phyloP scores from a whole-genome alignment of 2,329 filamentous ascomycete genomes.

The Incumbomyces delicatus region DNA sequence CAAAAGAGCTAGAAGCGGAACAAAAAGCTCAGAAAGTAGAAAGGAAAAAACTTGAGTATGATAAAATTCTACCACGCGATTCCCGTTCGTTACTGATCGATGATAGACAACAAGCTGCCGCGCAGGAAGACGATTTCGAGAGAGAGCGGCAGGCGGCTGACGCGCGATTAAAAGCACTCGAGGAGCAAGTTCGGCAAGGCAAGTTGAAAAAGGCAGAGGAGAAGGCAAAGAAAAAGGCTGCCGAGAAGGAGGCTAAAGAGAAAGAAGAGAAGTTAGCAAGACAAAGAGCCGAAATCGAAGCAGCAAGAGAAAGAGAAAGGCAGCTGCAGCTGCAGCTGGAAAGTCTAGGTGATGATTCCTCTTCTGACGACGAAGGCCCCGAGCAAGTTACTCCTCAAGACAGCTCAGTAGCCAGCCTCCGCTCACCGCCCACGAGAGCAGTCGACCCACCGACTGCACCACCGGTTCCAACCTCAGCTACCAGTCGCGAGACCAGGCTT shows the following conservation, averaged over 20 bases:
- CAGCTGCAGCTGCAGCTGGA: slow-evolving; percentile 84
- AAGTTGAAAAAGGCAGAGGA: slow-evolving; percentile 96
- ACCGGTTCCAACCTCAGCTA: slow-evolving; percentile 28
- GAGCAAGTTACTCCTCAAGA: slow-evolving; percentile 57
- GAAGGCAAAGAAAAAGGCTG: slow-evolving; percentile 83
- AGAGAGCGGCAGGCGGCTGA: slow-evolving; percentile 71
- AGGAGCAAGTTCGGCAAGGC: slow-evolving; percentile 86
- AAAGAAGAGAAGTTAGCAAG: slow-evolving; percentile 76
- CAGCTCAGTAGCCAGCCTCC: slow-evolving; percentile 47
- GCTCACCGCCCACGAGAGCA: slow-evolving; percentile 24
- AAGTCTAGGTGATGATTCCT: slow-evolving; percentile 63
- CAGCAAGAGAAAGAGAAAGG: slow-evolving; percentile 77
- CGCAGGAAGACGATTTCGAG: slow-evolving; percentile 70
- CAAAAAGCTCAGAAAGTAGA: slow-evolving; percentile 67
- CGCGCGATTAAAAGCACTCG: slow-evolving; percentile 74
- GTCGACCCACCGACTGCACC: slow-evolving; percentile 24
- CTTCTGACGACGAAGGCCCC: slow-evolving; percentile 63
- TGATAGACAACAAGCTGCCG: slow-evolving; percentile 58
- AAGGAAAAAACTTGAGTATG: slow-evolving; percentile 73
- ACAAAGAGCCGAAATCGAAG: slow-evolving; percentile 84
- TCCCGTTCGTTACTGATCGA: slow-evolving; percentile 21
- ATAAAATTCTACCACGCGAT: slow-evolving; percentile 22
- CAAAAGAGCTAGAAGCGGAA: slow-evolving; percentile 55
- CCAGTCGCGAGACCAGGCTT: slow-evolving; percentile 38
- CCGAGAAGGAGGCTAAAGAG: slow-evolving; percentile 74